Conservation (phyloP, 441 rosid genomes). For the Corymbia citriodora region DNA sequence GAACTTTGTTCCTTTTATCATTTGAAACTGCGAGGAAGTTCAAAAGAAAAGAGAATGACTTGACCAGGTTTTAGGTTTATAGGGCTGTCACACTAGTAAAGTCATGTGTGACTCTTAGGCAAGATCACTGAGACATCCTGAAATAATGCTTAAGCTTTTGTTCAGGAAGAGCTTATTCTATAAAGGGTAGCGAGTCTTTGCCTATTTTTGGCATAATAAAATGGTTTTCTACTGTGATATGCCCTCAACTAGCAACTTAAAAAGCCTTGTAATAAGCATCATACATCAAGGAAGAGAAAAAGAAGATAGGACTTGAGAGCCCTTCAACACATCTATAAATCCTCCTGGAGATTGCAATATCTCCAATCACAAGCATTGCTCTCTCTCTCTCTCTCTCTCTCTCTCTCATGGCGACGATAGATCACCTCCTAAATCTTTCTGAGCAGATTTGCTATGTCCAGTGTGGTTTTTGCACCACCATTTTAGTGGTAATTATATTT, state of each 20-base stretch:
- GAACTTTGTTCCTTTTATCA: slow-evolving; percentile 17
- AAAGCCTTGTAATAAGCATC: neutral
- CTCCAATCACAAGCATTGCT: neutral
- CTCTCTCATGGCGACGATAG: slow-evolving; percentile 42
- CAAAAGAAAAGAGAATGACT: neutral
- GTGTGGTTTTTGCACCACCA: slow-evolving; percentile 90
- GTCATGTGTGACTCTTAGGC: neutral
- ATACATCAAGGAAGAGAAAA: neutral
- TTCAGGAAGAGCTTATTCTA: neutral
- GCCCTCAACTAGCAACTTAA: neutral
- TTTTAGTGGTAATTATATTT: slow-evolving; percentile 55
- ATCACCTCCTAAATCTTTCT: slow-evolving; percentile 66
- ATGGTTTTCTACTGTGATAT: neutral
- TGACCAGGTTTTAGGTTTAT: neutral
- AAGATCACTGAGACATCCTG: neutral
- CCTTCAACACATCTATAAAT: neutral
- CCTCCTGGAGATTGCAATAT: neutral
- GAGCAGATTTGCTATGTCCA: slow-evolving; percentile 94
- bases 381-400: slow-evolving; percentile 5
- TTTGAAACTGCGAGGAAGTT: neutral
- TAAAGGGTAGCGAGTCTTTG: neutral
- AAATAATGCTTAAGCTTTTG: neutral
- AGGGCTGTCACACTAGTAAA: neutral
- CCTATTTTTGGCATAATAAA: slow-evolving; percentile 7
- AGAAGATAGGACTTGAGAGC: neutral